These are phyloP conservation scores for Juglanconis oblonga DNA, from an alignment of 2,329 filamentous ascomycete species.

Conservation along the genomic window DNA sequence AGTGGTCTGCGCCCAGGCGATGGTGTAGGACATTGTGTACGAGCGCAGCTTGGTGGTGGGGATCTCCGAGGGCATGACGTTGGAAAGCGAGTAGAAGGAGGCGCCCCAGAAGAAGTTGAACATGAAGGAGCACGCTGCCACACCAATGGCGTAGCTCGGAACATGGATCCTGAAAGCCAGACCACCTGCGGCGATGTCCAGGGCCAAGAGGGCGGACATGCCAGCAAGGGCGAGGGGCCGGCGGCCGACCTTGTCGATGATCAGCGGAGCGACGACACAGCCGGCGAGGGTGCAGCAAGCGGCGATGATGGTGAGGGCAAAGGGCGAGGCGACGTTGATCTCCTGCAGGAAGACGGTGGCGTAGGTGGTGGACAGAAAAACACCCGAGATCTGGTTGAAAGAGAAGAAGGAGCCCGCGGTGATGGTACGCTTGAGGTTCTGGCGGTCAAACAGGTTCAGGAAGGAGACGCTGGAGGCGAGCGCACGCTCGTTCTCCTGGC, in stretches of 20 bases:
- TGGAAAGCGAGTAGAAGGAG: conserved; percentile 34
- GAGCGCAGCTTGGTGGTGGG: conserved; percentile 15
- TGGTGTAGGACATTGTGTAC: conserved; percentile 32
- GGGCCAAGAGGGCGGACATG: conserved; percentile 30
- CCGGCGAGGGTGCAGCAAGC: conserved; percentile 34
- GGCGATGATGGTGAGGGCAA: conserved; percentile 33
- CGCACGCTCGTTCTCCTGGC: conserved; percentile 25
- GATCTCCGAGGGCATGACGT: conserved; percentile 33
- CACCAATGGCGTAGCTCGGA: conserved; percentile 24
- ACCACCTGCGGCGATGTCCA: conserved; percentile 30
- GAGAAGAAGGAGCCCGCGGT: conserved; percentile 33
- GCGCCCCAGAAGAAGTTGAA: conserved; percentile 37
- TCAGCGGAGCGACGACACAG: conserved; percentile 31
- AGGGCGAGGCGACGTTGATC: conserved; percentile 30
- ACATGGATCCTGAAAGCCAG: conserved; percentile 29
- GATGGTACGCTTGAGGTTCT: conserved; percentile 33
- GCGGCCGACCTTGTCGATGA: conserved; percentile 32
- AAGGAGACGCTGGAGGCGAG: conserved; percentile 26
- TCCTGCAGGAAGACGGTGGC: conserved; percentile 34
- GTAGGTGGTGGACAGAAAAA: conserved; percentile 35
- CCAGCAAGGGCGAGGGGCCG: conserved; percentile 33
- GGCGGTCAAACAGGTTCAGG: conserved; percentile 33
- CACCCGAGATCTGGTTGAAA: conserved; percentile 33
- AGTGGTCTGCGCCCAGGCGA: conserved; percentile 33
- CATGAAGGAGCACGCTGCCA: conserved; percentile 32